phyloP scores from a whole-genome alignment of 1,284 basidiomycete species.

The Marasmius fiardii region DNA sequence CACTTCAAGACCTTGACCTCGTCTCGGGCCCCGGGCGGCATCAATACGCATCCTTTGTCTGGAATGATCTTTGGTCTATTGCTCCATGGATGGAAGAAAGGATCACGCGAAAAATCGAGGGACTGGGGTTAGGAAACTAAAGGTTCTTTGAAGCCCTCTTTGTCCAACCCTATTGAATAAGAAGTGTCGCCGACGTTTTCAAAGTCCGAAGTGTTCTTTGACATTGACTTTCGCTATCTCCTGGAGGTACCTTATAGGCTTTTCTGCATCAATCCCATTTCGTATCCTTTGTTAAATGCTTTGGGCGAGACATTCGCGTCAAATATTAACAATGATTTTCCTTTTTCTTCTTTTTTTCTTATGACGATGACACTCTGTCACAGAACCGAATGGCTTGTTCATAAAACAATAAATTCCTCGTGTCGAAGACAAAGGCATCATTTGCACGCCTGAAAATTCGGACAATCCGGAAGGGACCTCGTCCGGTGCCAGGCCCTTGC shows the following conservation, averaged over 20 bases:
- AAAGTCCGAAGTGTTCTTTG: no score
- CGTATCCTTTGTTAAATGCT: not conserved
- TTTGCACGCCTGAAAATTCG: not conserved
- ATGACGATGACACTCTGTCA: not conserved
- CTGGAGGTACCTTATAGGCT: no score
- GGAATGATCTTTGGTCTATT: constrained; percentile 63
- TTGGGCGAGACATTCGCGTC: not conserved
- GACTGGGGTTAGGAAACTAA: constrained; percentile 62
- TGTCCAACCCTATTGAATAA: not conserved
- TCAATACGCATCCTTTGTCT: constrained; percentile 67
- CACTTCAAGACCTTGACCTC: constrained; percentile 48
- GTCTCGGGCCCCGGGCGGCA: constrained; percentile 43
- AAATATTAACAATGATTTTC: no score
- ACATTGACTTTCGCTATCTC: no score
- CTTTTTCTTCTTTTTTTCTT: constrained; percentile 2
- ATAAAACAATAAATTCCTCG: not conserved
- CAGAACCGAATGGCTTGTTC: not conserved
- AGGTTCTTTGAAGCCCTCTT: not conserved
- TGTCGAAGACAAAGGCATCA: not conserved
- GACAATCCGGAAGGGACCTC: not conserved
- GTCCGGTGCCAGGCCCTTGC: constrained; percentile 12
- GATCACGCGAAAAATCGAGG: constrained; percentile 61
- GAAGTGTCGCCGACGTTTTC: no score
- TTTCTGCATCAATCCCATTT: no score
- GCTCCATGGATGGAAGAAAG: constrained; percentile 73